Evolutionary conservation across 805 yeast genomes (phyloP), one percentile per base, ranked within the genome.

Genomic region (Yamadazyma endophytica): DNA sequence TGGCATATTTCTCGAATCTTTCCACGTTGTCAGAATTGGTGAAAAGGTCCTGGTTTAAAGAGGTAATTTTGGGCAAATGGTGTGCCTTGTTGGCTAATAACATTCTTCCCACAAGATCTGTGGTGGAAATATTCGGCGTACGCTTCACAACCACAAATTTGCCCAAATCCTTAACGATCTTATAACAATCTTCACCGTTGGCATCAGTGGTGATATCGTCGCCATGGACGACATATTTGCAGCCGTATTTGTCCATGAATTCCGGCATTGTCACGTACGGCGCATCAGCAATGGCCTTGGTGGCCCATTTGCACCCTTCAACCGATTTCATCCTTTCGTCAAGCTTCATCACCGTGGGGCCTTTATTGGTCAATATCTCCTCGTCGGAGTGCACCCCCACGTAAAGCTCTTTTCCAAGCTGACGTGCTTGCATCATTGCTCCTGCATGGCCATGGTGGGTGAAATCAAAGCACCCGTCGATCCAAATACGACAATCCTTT

Each of bases 371-470:
- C 27, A 70, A 57, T 30, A 92, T 92, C 20, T 82, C 97, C 43
- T 79, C 89, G 56, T 92, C 98, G 3, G 85, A 78, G 56, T 92
- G 98, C 13, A 92, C 85, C 1, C 98, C 98, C 9, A 86, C 95
- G 35, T 63, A 75, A 25, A 88, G 70, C 40, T 77, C 86, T 17
- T 67, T 63, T 7, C 96, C 96, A 12, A 83, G 70, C 46, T 80
- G 85, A 23, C 95, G 72, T 1, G 98, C 96, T 55, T 92, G 98
- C 35, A 85, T 61, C 75, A 92, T 79, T 13, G 97, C 98, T 18
- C 97, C 97, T 3, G 97, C 95, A 49, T 92, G 98, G 28, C 95
- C 97, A 51, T 92, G 97, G 55, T 92, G 98, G 24, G 95, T 86
- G 61, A 92, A 92, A 57, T 92, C 98, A 60, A 92, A 92, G 54